Conservation (phyloP, 495 filamentous ascomycete genomes). For the Arthonia radiata region DNA sequence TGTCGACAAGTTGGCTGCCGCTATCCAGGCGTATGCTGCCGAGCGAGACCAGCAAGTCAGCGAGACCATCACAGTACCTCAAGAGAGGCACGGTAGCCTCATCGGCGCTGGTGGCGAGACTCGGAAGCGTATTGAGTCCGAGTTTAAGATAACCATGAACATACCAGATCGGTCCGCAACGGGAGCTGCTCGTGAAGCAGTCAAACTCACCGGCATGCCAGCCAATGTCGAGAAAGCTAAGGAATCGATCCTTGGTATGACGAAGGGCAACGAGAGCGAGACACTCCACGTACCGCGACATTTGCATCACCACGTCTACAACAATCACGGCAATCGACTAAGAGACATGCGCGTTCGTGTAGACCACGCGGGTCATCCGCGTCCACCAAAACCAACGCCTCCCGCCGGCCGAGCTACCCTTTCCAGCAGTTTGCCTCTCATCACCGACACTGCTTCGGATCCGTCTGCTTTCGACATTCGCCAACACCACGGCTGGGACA, state of each 20-base stretch:
- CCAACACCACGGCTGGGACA: conserved; percentile 55
- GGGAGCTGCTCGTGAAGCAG: conserved; percentile 36
- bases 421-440: conserved; percentile 46
- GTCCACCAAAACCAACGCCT: conserved; percentile 36
- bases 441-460: conserved; percentile 40
- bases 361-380: conserved; percentile 57
- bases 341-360: conserved; percentile 67
- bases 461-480: conserved; percentile 12
- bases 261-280: conserved; percentile 74
- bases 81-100: conserved; percentile 67
- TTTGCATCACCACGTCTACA: conserved; percentile 60
- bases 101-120: conserved; percentile 82
- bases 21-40: conserved; percentile 53
- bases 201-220: conserved; percentile 65
- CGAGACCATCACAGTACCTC: conserved; percentile 52
- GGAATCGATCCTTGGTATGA: conserved; percentile 47
- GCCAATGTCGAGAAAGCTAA: conserved; percentile 63
- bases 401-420: conserved; percentile 16
- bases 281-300: conserved; percentile 55
- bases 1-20: conserved; percentile 67
- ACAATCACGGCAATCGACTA: conserved; percentile 53
- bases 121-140: conserved; percentile 60
- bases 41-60: conserved; percentile 58
- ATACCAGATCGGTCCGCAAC: conserved; percentile 53
- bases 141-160: conserved; percentile 72